phyloP scores from a whole-genome alignment of 352 stramenopile species.

The Phytopythium vexans region DNA sequence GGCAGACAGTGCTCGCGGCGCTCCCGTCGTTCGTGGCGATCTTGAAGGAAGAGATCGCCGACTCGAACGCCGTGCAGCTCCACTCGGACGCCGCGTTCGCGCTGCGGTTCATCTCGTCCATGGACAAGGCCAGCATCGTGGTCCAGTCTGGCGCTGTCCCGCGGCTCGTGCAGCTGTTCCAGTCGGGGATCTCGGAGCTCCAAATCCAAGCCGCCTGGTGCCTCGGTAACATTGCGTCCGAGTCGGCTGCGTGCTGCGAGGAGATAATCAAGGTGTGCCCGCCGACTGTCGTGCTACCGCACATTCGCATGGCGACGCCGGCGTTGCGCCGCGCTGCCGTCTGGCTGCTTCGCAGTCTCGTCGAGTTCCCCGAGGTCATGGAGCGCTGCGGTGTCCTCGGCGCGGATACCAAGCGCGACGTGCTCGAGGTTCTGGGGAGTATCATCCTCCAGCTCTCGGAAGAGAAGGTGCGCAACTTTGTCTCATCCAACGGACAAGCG shows the following conservation, averaged over 20 bases:
- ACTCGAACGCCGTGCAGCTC: conserved; percentile 64
- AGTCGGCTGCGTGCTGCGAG: conserved; percentile 68
- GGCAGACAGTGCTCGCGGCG: conserved; percentile 76
- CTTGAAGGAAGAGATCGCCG: conserved; percentile 60
- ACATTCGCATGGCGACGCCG: conserved; percentile 84
- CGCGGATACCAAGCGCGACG: conserved; percentile 59
- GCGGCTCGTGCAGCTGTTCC: conserved; percentile 80
- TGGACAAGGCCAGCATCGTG: conserved; percentile 81
- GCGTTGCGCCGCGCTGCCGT: conserved; percentile 69
- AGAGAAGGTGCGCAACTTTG: conserved; percentile 68
- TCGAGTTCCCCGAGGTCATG: conserved; percentile 81
- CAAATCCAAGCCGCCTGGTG: conserved; percentile 88
- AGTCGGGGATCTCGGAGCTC: conserved; percentile 83
- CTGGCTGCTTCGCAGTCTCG: conserved; percentile 81
- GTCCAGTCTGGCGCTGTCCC: conserved; percentile 69
- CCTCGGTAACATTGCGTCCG: conserved; percentile 82
- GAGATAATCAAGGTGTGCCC: conserved; percentile 72
- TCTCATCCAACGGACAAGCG: conserved; percentile 39
- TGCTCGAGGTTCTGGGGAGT: conserved; percentile 66
- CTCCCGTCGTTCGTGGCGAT: conserved; percentile 79
- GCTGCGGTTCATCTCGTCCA: conserved; percentile 85
- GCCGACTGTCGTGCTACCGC: conserved; percentile 62
- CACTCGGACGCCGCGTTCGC: conserved; percentile 86
- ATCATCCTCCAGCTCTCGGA: conserved; percentile 80
- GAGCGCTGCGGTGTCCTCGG: conserved; percentile 39